These are phyloP conservation scores for Linnemannia schmuckeri DNA, from an alignment of 192 early-diverging fungal species.

Conservation along the genomic window DNA sequence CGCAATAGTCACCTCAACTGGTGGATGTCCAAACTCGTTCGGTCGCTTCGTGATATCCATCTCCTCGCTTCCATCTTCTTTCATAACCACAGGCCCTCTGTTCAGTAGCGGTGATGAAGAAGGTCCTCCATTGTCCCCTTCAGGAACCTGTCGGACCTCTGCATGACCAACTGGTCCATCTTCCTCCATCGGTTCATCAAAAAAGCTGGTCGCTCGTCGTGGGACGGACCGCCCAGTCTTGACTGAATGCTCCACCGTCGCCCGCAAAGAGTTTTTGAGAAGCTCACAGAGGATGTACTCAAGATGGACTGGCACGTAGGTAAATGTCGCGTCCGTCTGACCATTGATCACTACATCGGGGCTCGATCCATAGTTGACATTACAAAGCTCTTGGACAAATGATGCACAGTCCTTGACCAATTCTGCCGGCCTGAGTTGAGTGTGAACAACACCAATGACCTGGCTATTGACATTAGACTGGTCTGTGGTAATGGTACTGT, in stretches of 20 bases:
- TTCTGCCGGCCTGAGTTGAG: slow-evolving; percentile 69
- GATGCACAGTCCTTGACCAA: slow-evolving; percentile 74
- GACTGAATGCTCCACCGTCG: slow-evolving; percentile 80
- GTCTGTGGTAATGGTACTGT: slow-evolving; percentile 67
- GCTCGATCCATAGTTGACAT: slow-evolving; percentile 86
- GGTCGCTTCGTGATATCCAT: slow-evolving; percentile 17
- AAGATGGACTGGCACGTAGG: slow-evolving; percentile 92
- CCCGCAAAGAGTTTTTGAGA: slow-evolving; percentile 90
- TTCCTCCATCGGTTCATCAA: not conserved
- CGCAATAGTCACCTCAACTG: slow-evolving; percentile 88
- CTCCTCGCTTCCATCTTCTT: not conserved
- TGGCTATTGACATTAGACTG: not conserved
- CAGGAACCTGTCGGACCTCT: not conserved
- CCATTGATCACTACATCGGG: slow-evolving; percentile 81
- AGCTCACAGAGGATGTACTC: slow-evolving; percentile 95
- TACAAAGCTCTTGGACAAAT: slow-evolving; percentile 87
- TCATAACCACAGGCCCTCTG: not conserved
- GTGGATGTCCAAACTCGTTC: slow-evolving; percentile 68
- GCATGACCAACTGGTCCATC: not conserved
- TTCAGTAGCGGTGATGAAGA: not conserved
- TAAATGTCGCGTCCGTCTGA: slow-evolving; percentile 72
- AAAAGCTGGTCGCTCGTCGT: not conserved
- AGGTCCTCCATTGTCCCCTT: not conserved
- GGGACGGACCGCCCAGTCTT: slow-evolving; percentile 35
- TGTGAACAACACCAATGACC: slow-evolving; percentile 89